Base-by-base conservation (phyloP, 1,139 yeast species). In the Candida anutae region DNA sequence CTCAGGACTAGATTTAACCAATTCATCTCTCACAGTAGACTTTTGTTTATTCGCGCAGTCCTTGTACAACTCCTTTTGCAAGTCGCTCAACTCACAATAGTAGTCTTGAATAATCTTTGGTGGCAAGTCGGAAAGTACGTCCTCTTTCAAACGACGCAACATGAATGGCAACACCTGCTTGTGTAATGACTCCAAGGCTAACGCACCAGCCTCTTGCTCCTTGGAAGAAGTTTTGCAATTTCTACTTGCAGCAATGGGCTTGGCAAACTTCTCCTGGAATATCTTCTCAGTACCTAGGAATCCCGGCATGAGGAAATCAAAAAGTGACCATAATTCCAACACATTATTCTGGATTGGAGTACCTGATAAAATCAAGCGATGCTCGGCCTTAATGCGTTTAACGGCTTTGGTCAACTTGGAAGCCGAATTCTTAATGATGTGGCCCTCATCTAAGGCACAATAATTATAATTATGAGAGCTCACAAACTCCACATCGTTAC, bases 271-370 rank as follows among this genome's bases (percentile, higher is more conserved):
- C 38, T 88, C 97, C 45, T 88, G 94, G 61, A 93, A 93, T 25
- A 81, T 72, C 54, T 87, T 90, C 48, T 93, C 98, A 2, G 95
- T 80, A 12, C 98, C 99, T 43, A 93, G 64, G 50, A 90, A 93
- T 1, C 98, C 99, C 2, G 99, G 99, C 98, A 93, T 93, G 52
- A 93, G 66, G 53, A 87, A 93, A 53, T 93, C 98, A 62, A 93
- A 93, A 43, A 93, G 62, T 3, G 98, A 90, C 98, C 98, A 93
- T 36, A 93, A 62, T 51, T 93, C 99, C 27, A 93, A 68, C 1
- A 93, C 98, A 48, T 93, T 90, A 48, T 93, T 93, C 54, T 93
- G 99, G 45, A 93, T 90, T 15, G 99, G 99, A 0, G 99, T 93
- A 43, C 99, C 99, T 0, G 97, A 83, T 34, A 93, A 64, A 22